Conservation (phyloP, 2,329 filamentous ascomycete genomes). For the Talaromyces verruculosus region DNA sequence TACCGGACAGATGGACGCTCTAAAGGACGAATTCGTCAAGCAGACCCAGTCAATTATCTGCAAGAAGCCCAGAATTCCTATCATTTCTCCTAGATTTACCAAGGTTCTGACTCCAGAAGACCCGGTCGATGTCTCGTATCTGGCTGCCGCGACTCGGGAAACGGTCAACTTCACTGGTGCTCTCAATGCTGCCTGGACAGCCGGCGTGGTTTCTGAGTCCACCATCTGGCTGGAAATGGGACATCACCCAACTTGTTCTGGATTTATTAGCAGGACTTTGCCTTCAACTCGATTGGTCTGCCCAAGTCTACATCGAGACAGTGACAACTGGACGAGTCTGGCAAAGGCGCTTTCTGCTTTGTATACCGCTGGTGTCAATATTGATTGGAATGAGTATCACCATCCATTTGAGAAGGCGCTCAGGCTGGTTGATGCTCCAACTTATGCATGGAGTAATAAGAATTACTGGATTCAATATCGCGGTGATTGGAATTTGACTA, state of each 20-base stretch:
- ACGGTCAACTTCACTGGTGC: background rate
- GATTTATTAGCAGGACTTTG: no score
- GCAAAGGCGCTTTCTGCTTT: background rate
- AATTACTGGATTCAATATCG: constrained; percentile 28
- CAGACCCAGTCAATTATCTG: background rate
- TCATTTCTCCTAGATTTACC: background rate
- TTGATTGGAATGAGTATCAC: constrained; percentile 71
- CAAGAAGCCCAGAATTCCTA: background rate
- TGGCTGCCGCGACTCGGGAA: background rate
- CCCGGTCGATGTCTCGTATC: background rate
- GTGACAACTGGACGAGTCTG: background rate
- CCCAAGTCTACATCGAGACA: background rate
- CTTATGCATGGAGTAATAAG: constrained; percentile 30
- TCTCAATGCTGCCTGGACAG: background rate
- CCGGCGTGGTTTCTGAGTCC: background rate
- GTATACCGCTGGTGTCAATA: constrained; percentile 20
- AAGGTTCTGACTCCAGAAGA: no score
- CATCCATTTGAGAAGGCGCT: constrained; percentile 48
- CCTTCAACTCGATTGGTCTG: background rate
- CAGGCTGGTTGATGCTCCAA: constrained; percentile 26
- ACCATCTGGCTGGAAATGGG: background rate
- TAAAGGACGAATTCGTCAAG: background rate
- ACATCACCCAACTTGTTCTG: background rate
- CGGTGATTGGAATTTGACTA: background rate
- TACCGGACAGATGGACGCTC: background rate